Base-by-base conservation (phyloP, 2,329 filamentous ascomycete genomes). In the Thermomyces lanuginosus region DNA sequence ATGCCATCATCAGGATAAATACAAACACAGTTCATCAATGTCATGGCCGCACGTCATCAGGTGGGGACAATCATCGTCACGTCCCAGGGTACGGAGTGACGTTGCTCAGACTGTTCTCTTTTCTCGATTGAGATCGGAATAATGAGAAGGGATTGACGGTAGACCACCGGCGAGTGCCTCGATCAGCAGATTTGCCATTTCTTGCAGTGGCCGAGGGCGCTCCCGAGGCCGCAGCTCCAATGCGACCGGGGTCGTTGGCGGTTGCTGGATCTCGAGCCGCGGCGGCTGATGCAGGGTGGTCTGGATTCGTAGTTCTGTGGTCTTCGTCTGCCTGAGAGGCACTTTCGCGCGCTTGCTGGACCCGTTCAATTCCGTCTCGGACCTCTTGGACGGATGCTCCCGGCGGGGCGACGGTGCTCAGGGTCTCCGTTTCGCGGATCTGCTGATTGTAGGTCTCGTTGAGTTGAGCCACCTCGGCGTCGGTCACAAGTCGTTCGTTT, bases 401-500 rank as follows among this genome's bases (percentile, higher is more conserved):
- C 16, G 44, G 43, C 9, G 51, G 45, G 3, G 55, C 55, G 1
- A 51, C 58, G 2, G 57, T 60, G 5, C 45, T 53, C 20, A 50
- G 33, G 5, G 50, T 52, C 34, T 53, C 47, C 1, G 47, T 52
- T 8, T 42, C 35, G 16, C 44, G 48, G 11, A 50, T 52, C 17
- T 37, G 36, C 9, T 38, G 41, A 6, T 48, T 49, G 15, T 42
- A 39, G 4, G 54, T 42, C 21, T 46, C 43, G 15, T 60, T 58
- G 28, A 59, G 38, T 34, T 48, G 46, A 14, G 35, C 39, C 14
- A 58, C 51, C 36, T 61, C 58, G 20, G 53, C 48, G 35, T 60
- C 56, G 1, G 55, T 58, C 13, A 60, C 51, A 9, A 62, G 46
- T 8, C 60, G 54, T 36, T 69, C 66, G 26, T 61, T 69, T 45